Conservation (phyloP, 1,284 basidiomycete genomes). For the Melampsora larici-populina region DNA sequence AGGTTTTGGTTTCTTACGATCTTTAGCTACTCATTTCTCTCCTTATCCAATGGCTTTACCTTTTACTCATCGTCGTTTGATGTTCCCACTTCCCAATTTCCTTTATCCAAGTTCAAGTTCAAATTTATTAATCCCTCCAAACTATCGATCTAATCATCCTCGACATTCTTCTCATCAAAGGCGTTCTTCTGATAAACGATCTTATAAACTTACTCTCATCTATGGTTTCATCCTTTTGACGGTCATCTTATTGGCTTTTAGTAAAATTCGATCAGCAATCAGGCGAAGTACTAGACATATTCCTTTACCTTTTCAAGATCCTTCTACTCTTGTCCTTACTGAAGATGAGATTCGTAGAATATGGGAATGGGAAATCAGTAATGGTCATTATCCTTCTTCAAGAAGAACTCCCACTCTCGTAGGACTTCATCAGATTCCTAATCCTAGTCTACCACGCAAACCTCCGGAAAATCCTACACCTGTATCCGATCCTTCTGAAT, state of each 20-base stretch:
- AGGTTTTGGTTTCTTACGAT: conserved; percentile 8
- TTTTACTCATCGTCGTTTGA: conserved; percentile 22
- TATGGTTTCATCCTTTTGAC: conserved; percentile 40
- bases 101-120: conserved; percentile 21
- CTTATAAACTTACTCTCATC: conserved; percentile 43
- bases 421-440: conserved; percentile 41
- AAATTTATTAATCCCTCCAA: conserved; percentile 13
- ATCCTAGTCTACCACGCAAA: conserved; percentile 44
- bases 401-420: conserved; percentile 50
- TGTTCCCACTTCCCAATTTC: conserved; percentile 33
- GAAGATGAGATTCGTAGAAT: conserved; percentile 74
- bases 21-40: conserved; percentile 33
- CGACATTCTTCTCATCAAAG: conserved; percentile 31
- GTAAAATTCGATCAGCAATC: conserved; percentile 39
- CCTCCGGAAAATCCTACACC: conserved; percentile 12
- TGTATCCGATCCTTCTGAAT: conserved; percentile 29
- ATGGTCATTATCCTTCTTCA: conserved; percentile 83
- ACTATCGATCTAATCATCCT: conserved; percentile 35
- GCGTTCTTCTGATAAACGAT: conserved; percentile 28
- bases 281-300: conserved; percentile 30
- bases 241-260: conserved; percentile 35
- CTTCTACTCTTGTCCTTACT: conserved; percentile 71
- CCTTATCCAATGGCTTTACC: conserved; percentile 40
- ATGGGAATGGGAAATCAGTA: conserved; percentile 87
- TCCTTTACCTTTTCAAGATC: conserved; percentile 61